Evolutionary conservation across 1,284 basidiomycete species (phyloP), one percentile per base, ranked within the genome.

Genomic region (Fomitopsis palustris): DNA sequence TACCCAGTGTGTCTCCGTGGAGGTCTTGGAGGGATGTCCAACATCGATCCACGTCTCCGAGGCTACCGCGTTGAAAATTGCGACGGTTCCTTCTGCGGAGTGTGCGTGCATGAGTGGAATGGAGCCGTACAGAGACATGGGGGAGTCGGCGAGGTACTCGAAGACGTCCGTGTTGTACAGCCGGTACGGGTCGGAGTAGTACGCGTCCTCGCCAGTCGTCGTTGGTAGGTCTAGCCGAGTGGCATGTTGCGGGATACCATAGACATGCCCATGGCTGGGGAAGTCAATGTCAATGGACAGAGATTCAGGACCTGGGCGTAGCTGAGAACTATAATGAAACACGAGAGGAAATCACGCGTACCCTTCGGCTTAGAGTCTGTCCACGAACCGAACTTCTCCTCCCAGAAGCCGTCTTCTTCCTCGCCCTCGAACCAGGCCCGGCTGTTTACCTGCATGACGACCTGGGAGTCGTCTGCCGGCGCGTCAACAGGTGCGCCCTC

Each of bases 11-110:
- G 96, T 96, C 62, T 88, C 80, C 0, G 92, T 90, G 1, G 87
- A 86, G 61, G 83, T 83, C 3, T 80, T 74, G 14, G 82, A 78
- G 3, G 85, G 72, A 67, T 89, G 88, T 17, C 82, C 84, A 55
- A 98, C 81, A 69, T 99, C 97, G 61, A 99, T 90, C 92, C 94
- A 99, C 0, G 95, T 96, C 70, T 99, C 97, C 3, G 95, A 95
- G 0, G 78, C 94, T 27, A 95, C 81, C n/a, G 93, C 88, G 72
- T 96, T 88, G 76, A 99, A 93, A 41, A 99, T 83, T 21, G 87
- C 95, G 55, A 97, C 93, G 4, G 95, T 96, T 1, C 91, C 90
- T 16, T 85, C 84, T 31, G 81, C 77, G 4, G 91, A 89, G 69
- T 98, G 96, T 0, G 96, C 96, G 67, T 99, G 95, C 77, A 99